Conservation (phyloP, 305 asterid species). For the Plantago lanceolata region DNA sequence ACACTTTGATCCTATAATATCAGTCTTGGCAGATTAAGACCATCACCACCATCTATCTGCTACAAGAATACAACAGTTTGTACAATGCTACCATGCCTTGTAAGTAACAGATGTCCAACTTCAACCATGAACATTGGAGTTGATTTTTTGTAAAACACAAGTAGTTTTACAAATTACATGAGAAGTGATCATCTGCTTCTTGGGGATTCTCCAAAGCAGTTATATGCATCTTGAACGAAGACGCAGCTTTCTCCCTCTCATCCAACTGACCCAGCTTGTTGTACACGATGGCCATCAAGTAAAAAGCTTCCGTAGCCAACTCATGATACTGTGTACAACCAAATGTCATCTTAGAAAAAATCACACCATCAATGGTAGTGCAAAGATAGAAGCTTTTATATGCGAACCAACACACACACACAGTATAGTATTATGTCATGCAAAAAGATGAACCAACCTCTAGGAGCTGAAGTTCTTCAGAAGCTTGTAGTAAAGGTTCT, state of each 20-base stretch:
- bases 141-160: neutral
- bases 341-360: slow-evolving; percentile 11
- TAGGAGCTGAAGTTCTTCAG: slow-evolving; percentile 71
- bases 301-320: slow-evolving; percentile 80
- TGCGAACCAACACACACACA: neutral
- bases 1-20: too few relatives aligned
- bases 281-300: slow-evolving; percentile 73
- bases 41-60: too few relatives aligned
- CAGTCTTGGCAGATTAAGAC: too few relatives aligned
- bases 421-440: neutral
- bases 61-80: too few relatives aligned
- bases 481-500: slow-evolving; percentile 77
- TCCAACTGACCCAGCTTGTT: slow-evolving; percentile 65
- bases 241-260: slow-evolving; percentile 80
- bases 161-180: slow-evolving; percentile 16
- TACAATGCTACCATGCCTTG: too few relatives aligned
- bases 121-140: neutral
- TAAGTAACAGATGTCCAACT: neutral
- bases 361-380: neutral
- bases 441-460: slow-evolving; percentile 53
- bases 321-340: slow-evolving; percentile 61
- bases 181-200: slow-evolving; percentile 38
- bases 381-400: neutral
- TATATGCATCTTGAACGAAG: slow-evolving; percentile 64
- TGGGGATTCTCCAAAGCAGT: slow-evolving; percentile 57